These are phyloP conservation scores for Rostrohypoxylon terebratum DNA, from an alignment of 495 filamentous ascomycete genomes.

Conservation along the genomic window DNA sequence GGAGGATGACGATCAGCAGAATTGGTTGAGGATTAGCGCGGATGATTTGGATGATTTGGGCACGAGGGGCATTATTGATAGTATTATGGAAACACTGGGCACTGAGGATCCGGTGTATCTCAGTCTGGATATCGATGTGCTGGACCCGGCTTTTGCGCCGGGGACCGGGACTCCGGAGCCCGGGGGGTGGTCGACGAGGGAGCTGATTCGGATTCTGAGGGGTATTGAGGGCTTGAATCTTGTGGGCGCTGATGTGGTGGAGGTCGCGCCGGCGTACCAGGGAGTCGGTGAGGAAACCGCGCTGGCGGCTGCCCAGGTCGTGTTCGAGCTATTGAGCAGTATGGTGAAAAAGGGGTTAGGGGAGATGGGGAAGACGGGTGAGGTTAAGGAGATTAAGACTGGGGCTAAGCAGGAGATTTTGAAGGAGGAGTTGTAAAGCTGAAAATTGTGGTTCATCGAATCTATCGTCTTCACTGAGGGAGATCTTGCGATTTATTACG, in stretches of 20 bases:
- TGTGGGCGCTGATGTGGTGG: conserved; percentile 82
- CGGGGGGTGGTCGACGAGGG: conserved; percentile 79
- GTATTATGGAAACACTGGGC: conserved; percentile 69
- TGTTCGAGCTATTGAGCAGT: conserved; percentile 83
- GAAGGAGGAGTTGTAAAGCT: conserved; percentile 53
- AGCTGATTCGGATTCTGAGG: conserved; percentile 75
- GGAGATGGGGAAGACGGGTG: conserved; percentile 53
- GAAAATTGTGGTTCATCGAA: not conserved
- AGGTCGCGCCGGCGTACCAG: conserved; percentile 89
- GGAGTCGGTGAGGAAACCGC: conserved; percentile 86
- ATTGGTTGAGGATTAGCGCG: conserved; percentile 72
- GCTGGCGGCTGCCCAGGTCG: conserved; percentile 83
- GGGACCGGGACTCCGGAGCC: conserved; percentile 81
- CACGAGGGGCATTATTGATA: conserved; percentile 66
- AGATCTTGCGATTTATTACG: too few species aligned
- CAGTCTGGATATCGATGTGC: conserved; percentile 80
- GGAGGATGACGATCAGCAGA: conserved; percentile 70
- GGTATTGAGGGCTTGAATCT: conserved; percentile 77
- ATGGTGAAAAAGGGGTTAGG: conserved; percentile 72
- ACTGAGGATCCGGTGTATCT: conserved; percentile 75
- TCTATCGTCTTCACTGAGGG: not conserved
- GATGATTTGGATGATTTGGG: conserved; percentile 80
- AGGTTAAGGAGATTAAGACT: conserved; percentile 2
- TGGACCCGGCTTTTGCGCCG: conserved; percentile 77
- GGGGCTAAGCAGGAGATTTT: not conserved